Evolutionary conservation across 192 early-diverging fungal species (phyloP).

Genomic region (Coemansia sp.): DNA sequence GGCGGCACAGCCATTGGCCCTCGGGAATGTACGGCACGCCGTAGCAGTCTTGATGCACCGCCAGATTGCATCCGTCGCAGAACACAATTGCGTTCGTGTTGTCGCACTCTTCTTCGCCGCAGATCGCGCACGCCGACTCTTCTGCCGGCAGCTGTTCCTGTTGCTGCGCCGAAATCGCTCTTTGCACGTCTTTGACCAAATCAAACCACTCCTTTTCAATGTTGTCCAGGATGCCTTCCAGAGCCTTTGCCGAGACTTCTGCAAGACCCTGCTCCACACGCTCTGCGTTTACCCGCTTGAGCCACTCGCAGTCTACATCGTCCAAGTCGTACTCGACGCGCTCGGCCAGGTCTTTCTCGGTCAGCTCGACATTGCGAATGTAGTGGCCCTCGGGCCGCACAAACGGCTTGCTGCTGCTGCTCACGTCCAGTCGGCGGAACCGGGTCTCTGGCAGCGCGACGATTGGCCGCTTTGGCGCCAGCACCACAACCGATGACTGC

Average conservation of each 20-base stretch:
- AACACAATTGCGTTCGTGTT: constrained; percentile 99
- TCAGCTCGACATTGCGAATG: constrained; percentile 64
- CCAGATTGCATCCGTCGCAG: constrained; percentile 98
- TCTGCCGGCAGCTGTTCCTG: constrained; percentile 65
- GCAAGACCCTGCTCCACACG: constrained; percentile 36
- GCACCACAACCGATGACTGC: constrained; percentile 45
- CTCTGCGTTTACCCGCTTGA: constrained; percentile 66
- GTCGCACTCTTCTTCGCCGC: constrained; percentile 98
- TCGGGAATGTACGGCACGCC: constrained; percentile 99
- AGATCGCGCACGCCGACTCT: constrained; percentile 89
- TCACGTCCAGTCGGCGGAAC: constrained; percentile 21
- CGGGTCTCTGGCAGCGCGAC: constrained; percentile 32
- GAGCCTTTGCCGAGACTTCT: constrained; percentile 47
- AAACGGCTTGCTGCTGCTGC: constrained; percentile 24
- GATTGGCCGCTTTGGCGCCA: constrained; percentile 51
- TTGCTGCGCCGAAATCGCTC: constrained; percentile 56
- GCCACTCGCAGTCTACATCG: constrained; percentile 85
- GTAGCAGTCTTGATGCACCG: constrained; percentile 99
- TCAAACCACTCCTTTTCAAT: constrained; percentile 99
- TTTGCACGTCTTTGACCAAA: constrained; percentile 80
- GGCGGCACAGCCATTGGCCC: constrained; percentile 98
- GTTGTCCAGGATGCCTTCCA: constrained; percentile 86
- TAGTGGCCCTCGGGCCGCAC: constrained; percentile 69
- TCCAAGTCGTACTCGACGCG: constrained; percentile 97
- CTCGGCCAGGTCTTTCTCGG: constrained; percentile 53